phyloP scores from a whole-genome alignment of 441 rosid species.

The Gossypium gossypioides region DNA sequence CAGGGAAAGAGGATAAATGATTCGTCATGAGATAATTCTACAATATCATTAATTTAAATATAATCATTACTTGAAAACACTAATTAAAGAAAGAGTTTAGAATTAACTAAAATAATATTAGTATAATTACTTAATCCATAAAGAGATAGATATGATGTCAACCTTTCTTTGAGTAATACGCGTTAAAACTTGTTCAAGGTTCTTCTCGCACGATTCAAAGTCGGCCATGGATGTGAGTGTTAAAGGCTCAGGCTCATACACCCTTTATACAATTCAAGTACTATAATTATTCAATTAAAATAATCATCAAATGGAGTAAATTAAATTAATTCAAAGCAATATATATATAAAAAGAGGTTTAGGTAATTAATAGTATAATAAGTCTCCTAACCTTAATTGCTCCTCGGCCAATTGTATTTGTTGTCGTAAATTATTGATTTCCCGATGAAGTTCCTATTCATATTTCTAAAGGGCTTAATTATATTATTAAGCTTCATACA shows the following conservation, averaged over 20 bases:
- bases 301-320: background rate
- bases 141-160: background rate
- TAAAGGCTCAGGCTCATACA: slow-evolving; percentile 40
- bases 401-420: slow-evolving; percentile 43
- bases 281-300: background rate
- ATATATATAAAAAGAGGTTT: background rate
- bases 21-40: slow-evolving; percentile 43
- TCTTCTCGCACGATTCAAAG: slow-evolving; percentile 46
- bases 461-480: background rate
- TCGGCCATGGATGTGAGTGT: slow-evolving; percentile 40
- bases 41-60: background rate
- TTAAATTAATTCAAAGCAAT: background rate
- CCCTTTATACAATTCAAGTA: slow-evolving; percentile 17
- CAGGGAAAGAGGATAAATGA: slow-evolving; percentile 14
- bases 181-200: slow-evolving; percentile 36
- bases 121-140: background rate
- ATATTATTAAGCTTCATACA: background rate
- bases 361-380: background rate
- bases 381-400: slow-evolving; percentile 29
- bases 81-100: background rate
- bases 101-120: background rate
- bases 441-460: slow-evolving; percentile 33
- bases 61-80: background rate
- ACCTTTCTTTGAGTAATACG: slow-evolving; percentile 53
- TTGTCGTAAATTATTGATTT: slow-evolving; percentile 38